Evolutionary conservation across 1,284 basidiomycete species (phyloP).

Genomic region (Leccinum fallax): DNA sequence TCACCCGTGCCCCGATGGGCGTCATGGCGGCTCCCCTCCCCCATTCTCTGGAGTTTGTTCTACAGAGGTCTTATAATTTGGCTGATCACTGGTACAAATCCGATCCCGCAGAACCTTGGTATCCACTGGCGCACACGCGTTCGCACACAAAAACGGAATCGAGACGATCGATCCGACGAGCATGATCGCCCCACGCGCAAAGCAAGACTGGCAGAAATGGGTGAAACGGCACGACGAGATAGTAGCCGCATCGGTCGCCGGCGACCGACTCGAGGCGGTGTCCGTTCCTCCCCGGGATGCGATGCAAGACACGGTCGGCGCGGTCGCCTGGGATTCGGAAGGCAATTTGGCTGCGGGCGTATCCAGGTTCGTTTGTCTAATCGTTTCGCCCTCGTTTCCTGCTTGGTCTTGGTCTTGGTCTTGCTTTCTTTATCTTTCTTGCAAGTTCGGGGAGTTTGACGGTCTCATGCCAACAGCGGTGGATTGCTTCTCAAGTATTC

Average conservation of each 20-base stretch:
- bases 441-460: not conserved
- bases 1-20: not conserved
- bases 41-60: not conserved
- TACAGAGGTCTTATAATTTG: not conserved
- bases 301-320: slow-evolving; percentile 77
- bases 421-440: not conserved
- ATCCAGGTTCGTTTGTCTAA: slow-evolving; percentile 53
- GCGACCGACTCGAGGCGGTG: slow-evolving; percentile 1
- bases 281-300: slow-evolving; percentile 22
- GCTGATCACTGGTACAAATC: not conserved
- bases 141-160: slow-evolving; percentile 41
- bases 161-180: slow-evolving; percentile 42
- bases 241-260: not conserved
- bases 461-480: slow-evolving; percentile 47
- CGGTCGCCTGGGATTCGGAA: slow-evolving; percentile 51
- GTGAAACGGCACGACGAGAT: slow-evolving; percentile 40
- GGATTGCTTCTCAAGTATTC: slow-evolving; percentile 71
- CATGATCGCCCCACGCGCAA: slow-evolving; percentile 52
- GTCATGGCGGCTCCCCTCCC: not conserved
- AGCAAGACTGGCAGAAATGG: slow-evolving; percentile 64
- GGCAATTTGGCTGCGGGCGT: slow-evolving; percentile 66
- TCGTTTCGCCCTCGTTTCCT: not conserved
- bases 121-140: slow-evolving; percentile 52
- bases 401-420: not conserved
- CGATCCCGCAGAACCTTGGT: slow-evolving; percentile 45